A percentile compares a stretch with the other conserved stretches of the same genome.
Evolutionary conservation across 2,329 filamentous ascomycete genomes (phyloP).

Genomic region (Aphanoascus verrucosus): DNA sequence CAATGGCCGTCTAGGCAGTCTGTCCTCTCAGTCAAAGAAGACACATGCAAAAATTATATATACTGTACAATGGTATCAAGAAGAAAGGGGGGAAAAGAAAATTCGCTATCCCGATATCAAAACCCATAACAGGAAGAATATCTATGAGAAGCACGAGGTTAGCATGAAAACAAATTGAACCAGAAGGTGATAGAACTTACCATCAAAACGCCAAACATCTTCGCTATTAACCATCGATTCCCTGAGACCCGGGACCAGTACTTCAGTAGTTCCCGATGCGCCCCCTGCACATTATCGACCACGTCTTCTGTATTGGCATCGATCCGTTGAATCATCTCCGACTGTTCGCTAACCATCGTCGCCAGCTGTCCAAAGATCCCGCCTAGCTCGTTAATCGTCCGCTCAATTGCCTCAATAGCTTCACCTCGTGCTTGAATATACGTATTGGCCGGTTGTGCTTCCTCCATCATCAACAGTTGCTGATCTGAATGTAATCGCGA

Average conservation of each 20-base stretch:
- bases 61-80: neutral
- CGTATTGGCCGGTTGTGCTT: slow-evolving; percentile 70
- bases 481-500: slow-evolving; percentile 60
- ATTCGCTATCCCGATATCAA: slow-evolving; percentile 13
- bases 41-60: neutral
- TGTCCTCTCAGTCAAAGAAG: neutral
- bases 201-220: slow-evolving; percentile 76
- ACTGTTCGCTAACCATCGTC: slow-evolving; percentile 94
- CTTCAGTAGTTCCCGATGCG: slow-evolving; percentile 87
- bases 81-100: neutral
- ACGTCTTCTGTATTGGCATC: slow-evolving; percentile 97
- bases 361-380: slow-evolving; percentile 89
- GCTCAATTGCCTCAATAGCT: slow-evolving; percentile 92
- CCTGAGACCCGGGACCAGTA: slow-evolving; percentile 92
- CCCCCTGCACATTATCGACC: slow-evolving; percentile 95
- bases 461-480: slow-evolving; percentile 85
- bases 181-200: slow-evolving; percentile 23
- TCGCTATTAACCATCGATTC: slow-evolving; percentile 88
- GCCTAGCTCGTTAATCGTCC: slow-evolving; percentile 85
- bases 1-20: neutral
- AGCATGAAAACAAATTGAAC: neutral
- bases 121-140: slow-evolving; percentile 17
- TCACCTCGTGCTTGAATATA: slow-evolving; percentile 92
- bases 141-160: slow-evolving; percentile 6
- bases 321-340: slow-evolving; percentile 94